Evolutionary conservation across 805 yeast genomes (phyloP).

Genomic region (Metschnikowia henanensis): DNA sequence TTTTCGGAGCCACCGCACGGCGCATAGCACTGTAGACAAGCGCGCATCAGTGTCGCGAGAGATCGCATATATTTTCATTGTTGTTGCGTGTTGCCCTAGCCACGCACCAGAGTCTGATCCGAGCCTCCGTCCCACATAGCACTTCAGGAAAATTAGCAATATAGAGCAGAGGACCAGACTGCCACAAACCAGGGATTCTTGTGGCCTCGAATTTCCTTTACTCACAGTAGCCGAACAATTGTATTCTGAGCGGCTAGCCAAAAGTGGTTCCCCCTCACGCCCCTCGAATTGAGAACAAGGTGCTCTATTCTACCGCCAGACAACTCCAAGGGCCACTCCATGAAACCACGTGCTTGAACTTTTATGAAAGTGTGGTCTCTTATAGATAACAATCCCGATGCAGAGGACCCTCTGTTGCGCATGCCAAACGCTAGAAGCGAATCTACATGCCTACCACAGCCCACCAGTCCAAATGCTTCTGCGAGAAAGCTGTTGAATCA

Average conservation of each 20-base stretch:
- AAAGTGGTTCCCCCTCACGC: no score
- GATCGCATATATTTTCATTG: conserved; percentile 3
- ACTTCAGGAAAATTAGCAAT: neutral
- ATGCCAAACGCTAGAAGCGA: conserved; percentile 1
- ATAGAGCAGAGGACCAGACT: neutral
- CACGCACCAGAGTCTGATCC: conserved; percentile 10
- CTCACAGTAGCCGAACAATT: no score
- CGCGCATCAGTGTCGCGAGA: conserved; percentile 4
- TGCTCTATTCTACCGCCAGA: neutral
- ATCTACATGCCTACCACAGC: neutral
- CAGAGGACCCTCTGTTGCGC: conserved; percentile 9
- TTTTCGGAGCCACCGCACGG: no score
- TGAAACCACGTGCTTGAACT: neutral
- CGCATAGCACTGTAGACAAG: neutral
- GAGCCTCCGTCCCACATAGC: conserved; percentile 5
- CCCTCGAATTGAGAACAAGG: neutral
- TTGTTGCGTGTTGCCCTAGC: conserved; percentile 11
- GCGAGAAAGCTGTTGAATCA: neutral
- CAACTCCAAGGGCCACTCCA: conserved; percentile 3
- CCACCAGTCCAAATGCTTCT: neutral
- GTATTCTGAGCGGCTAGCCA: no score
- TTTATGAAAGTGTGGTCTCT: conserved; percentile 45
- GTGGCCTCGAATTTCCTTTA: no score
- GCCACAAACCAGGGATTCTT: neutral
- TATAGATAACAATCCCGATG: conserved; percentile 29